phyloP scores from a whole-genome alignment of 1,284 basidiomycete species.

The Malassezia caprae region DNA sequence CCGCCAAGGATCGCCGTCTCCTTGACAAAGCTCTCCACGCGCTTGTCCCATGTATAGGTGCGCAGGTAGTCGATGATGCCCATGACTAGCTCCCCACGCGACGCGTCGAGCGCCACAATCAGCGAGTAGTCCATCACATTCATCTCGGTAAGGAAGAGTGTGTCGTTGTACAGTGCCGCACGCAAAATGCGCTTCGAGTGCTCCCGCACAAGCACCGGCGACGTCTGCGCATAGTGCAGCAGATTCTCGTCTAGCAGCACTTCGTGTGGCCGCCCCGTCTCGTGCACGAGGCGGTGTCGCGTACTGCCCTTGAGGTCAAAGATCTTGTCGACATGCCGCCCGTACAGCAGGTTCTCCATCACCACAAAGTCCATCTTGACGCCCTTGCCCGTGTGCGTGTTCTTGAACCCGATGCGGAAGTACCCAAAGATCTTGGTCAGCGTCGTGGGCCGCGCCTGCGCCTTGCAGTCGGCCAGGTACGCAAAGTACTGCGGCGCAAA shows the following conservation, averaged over 20 bases:
- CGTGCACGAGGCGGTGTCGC: conserved; percentile 59
- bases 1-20: conserved; percentile 76
- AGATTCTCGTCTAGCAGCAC: conserved; percentile 87
- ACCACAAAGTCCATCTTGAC: conserved; percentile 90
- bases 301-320: conserved; percentile 46
- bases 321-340: conserved; percentile 67
- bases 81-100: conserved; percentile 55
- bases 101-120: conserved; percentile 67
- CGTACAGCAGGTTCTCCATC: conserved; percentile 94
- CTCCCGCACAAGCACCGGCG: conserved; percentile 87
- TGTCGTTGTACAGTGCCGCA: conserved; percentile 80
- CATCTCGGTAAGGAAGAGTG: conserved; percentile 74
- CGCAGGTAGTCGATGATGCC: conserved; percentile 96
- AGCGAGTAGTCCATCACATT: conserved; percentile 97
- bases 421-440: conserved; percentile 96
- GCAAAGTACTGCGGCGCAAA: conserved; percentile 97
- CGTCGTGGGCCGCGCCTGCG: conserved; percentile 69
- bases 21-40: conserved; percentile 93
- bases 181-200: conserved; percentile 86
- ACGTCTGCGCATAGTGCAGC: conserved; percentile 55
- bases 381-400: conserved; percentile 64
- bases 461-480: conserved; percentile 63
- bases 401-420: conserved; percentile 86
- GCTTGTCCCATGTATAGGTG: conserved; percentile 96
- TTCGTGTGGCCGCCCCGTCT: conserved; percentile 75